phyloP scores from a whole-genome alignment of 2,329 filamentous ascomycete species.

The Coniochaeta hoffmannii region DNA sequence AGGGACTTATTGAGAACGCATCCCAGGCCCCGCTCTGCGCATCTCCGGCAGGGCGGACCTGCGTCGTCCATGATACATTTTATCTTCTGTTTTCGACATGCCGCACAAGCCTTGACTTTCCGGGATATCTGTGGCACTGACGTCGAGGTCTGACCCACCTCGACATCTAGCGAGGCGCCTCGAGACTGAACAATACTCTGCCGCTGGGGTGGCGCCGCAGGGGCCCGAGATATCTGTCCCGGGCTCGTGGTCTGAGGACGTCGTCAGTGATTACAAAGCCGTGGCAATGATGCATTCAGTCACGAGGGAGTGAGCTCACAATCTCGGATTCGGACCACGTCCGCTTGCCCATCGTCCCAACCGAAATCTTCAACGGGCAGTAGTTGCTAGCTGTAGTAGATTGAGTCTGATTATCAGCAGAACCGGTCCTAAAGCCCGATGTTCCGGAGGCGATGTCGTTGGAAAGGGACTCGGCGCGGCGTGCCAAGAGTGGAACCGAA shows the following conservation, averaged over 20 bases:
- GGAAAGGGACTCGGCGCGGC: neutral
- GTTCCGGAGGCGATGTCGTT: neutral
- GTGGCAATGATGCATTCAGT: neutral
- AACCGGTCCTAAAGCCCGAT: neutral
- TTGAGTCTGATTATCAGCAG: neutral
- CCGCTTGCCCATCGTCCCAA: neutral
- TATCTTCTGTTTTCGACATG: constrained; percentile 34
- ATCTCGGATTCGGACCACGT: neutral
- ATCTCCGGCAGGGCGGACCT: constrained; percentile 29
- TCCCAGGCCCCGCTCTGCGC: constrained; percentile 25
- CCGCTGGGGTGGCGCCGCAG: neutral
- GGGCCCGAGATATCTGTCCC: neutral
- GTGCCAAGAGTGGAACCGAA: neutral
- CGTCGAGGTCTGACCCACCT: neutral
- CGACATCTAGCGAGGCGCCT: neutral
- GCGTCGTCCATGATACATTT: constrained; percentile 33
- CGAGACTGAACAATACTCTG: neutral
- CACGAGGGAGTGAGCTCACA: neutral
- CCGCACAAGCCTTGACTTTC: constrained; percentile 32
- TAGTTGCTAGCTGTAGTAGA: neutral
- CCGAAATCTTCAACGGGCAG: neutral
- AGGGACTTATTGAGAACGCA: constrained; percentile 33
- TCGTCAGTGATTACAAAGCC: neutral
- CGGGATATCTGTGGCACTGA: constrained; percentile 23
- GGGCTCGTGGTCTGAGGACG: neutral